Percentiles rank a stretch among this genome's conserved stretches.
Conservation (phyloP, 768 basidiomycete genomes). For the Pisolithus sp. region DNA sequence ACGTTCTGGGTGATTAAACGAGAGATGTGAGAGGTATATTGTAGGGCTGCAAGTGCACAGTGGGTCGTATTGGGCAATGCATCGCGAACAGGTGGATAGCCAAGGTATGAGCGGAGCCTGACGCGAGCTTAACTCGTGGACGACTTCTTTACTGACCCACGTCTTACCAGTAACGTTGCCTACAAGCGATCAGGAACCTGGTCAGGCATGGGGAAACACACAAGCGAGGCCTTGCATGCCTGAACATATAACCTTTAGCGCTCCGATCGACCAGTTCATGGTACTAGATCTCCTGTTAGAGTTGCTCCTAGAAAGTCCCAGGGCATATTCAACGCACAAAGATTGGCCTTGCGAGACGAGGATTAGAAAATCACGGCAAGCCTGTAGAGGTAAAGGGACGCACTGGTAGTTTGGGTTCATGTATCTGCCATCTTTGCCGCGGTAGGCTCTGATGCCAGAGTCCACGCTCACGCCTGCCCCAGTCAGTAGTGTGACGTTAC, state of each 20-base stretch:
- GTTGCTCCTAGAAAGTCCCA: neutral
- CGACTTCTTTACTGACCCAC: too few relatives aligned
- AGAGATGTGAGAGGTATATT: slow-evolving; percentile 55
- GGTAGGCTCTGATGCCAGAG: slow-evolving; percentile 91
- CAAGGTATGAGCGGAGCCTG: slow-evolving; percentile 69
- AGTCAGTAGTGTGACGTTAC: slow-evolving; percentile 72
- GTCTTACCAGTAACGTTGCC: slow-evolving; percentile 78
- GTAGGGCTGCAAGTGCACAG: slow-evolving; percentile 77
- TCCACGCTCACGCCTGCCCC: slow-evolving; percentile 96
- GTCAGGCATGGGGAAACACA: neutral
- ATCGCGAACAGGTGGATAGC: slow-evolving; percentile 83
- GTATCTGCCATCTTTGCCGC: slow-evolving; percentile 79
- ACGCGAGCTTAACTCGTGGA: neutral
- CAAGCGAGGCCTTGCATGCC: slow-evolving; percentile 37
- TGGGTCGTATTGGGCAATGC: slow-evolving; percentile 86
- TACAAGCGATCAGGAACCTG: slow-evolving; percentile 20
- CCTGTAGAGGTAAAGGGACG: slow-evolving; percentile 10
- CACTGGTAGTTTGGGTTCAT: slow-evolving; percentile 89
- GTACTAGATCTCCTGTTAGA: slow-evolving; percentile 40
- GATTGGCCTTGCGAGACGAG: slow-evolving; percentile 42
- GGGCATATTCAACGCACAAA: slow-evolving; percentile 30
- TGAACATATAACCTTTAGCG: slow-evolving; percentile 61
- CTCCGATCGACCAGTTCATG: slow-evolving; percentile 75
- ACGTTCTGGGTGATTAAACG: slow-evolving; percentile 83
- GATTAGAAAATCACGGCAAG: neutral